Conservation (phyloP, 2,329 filamentous ascomycete genomes). For the Pseudovirgaria hyperparasitica region DNA sequence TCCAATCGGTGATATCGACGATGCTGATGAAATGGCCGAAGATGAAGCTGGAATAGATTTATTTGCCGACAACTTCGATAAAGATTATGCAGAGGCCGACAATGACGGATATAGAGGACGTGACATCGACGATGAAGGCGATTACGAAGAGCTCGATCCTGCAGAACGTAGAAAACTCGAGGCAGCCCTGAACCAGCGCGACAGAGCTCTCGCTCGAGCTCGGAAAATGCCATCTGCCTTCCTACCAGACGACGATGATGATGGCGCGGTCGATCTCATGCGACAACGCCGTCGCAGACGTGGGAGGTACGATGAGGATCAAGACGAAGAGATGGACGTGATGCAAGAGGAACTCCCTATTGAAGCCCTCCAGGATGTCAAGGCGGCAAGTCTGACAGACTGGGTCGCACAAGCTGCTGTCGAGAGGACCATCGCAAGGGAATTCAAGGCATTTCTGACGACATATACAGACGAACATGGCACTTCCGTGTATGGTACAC, state of each 20-base stretch:
- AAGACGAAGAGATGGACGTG: constrained; percentile 79
- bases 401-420: constrained; percentile 89
- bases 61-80: constrained; percentile 57
- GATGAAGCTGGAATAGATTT: constrained; percentile 58
- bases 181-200: constrained; percentile 58
- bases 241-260: constrained; percentile 70
- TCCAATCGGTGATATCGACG: constrained; percentile 50
- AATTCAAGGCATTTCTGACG: constrained; percentile 95
- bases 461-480: constrained; percentile 87
- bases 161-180: constrained; percentile 59
- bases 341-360: constrained; percentile 93
- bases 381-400: constrained; percentile 83
- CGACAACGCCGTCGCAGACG: constrained; percentile 74
- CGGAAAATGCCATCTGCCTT: constrained; percentile 61
- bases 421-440: constrained; percentile 82
- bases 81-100: constrained; percentile 43
- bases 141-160: constrained; percentile 58
- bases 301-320: constrained; percentile 87
- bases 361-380: constrained; percentile 83
- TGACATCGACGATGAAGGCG: constrained; percentile 65
- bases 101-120: constrained; percentile 52
- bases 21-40: constrained; percentile 56
- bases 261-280: constrained; percentile 72
- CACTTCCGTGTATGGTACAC: constrained; percentile 85
- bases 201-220: constrained; percentile 55